phyloP scores from a whole-genome alignment of 164 flowering plant species.

The Euptelea pleiosperma region DNA sequence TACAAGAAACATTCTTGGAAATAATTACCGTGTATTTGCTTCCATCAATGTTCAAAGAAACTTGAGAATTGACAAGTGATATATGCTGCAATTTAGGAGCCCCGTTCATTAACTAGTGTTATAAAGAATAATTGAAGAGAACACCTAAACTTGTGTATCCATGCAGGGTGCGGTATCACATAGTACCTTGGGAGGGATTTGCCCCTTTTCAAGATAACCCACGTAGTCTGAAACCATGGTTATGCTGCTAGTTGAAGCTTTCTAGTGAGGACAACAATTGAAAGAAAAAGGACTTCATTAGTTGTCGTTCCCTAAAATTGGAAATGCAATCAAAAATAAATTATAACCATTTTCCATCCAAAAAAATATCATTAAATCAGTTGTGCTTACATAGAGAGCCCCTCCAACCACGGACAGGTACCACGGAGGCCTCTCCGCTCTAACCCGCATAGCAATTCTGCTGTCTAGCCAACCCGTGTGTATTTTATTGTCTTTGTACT shows the following conservation, averaged over 20 bases:
- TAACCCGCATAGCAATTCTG: slow-evolving; percentile 98
- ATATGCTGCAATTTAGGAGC: slow-evolving; percentile 67
- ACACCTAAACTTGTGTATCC: background rate
- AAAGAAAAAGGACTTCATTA: background rate
- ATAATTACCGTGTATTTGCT: slow-evolving; percentile 86
- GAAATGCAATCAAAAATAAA: background rate
- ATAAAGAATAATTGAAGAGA: slow-evolving; percentile 3
- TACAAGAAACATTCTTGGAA: background rate
- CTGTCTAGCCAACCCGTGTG: slow-evolving; percentile 99
- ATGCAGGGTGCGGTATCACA: background rate
- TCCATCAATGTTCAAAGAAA: slow-evolving; percentile 95
- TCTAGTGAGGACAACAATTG: slow-evolving; percentile 37
- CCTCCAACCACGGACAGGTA: slow-evolving; percentile 99
- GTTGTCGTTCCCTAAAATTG: background rate
- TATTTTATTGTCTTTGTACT: slow-evolving; percentile 87
- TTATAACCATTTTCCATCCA: background rate
- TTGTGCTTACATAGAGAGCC: slow-evolving; percentile 76
- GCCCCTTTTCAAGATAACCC: slow-evolving; percentile 99
- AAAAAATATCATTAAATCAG: background rate
- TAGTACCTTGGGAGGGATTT: slow-evolving; percentile 97
- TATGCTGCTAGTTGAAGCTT: slow-evolving; percentile 95
- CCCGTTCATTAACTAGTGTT: background rate
- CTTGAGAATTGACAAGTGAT: slow-evolving; percentile 87
- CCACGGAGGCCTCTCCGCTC: slow-evolving; percentile 99
- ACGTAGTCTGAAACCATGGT: slow-evolving; percentile 95